These are phyloP conservation scores for Morella rubra DNA, from an alignment of 306 rosid genomes.

Conservation along the genomic window DNA sequence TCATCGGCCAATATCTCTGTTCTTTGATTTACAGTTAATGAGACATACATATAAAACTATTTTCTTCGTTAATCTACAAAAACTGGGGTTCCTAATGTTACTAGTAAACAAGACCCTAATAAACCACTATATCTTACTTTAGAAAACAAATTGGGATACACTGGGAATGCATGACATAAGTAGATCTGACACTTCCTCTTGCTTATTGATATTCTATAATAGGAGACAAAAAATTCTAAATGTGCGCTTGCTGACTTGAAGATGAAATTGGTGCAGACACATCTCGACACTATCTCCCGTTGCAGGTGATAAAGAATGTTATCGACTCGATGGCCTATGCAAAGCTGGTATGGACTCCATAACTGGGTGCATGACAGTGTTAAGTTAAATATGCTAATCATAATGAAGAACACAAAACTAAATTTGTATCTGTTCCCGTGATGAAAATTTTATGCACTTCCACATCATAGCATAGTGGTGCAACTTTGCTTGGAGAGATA, in stretches of 20 bases:
- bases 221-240: not conserved
- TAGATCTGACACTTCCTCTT: not conserved
- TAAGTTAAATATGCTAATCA: not conserved
- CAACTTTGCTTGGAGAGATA: constrained; percentile 1
- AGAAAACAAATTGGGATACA: no score
- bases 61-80: no score
- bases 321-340: constrained; percentile 46
- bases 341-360: constrained; percentile 34
- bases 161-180: not conserved
- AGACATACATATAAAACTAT: no score
- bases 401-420: not conserved
- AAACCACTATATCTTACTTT: no score
- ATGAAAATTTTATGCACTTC: not conserved
- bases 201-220: not conserved
- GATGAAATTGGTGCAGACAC: constrained; percentile 36
- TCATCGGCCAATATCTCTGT: no score
- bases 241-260: not conserved
- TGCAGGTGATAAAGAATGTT: constrained; percentile 44
- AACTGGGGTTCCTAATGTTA: no score
- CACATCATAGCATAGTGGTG: not conserved
- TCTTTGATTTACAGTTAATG: no score
- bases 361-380: not conserved
- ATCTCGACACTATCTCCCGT: constrained; percentile 47
- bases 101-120: no score
- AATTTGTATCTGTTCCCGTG: not conserved